Evolutionary conservation across 495 filamentous ascomycete genomes (phyloP).

Genomic region (Aspergillus coremiiformis): DNA sequence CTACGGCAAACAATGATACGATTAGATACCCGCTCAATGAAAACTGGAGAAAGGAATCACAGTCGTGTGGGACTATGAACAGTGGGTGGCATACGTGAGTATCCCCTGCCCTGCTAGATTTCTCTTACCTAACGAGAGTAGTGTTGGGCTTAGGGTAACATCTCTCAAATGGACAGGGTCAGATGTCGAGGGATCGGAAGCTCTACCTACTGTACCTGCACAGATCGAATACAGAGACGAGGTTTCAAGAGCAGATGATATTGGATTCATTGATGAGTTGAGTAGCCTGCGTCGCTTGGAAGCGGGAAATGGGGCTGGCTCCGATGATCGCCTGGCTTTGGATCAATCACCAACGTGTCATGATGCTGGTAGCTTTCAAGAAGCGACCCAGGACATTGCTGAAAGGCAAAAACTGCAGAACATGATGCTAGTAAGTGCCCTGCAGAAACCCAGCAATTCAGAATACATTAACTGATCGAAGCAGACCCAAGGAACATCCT

Average conservation of each 20-base stretch:
- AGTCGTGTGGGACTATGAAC: constrained; percentile 25
- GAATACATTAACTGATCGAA: constrained; percentile 1
- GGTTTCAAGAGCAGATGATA: constrained; percentile 14
- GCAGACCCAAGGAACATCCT: constrained; percentile 11
- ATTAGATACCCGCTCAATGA: constrained; percentile 30
- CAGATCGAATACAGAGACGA: constrained; percentile 22
- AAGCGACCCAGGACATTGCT: constrained; percentile 18
- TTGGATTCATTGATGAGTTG: constrained; percentile 15
- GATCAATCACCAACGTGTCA: not conserved
- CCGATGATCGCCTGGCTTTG: not conserved
- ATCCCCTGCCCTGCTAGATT: not conserved
- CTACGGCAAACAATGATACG: constrained; percentile 17
- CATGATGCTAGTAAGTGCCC: constrained; percentile 21
- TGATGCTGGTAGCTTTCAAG: constrained; percentile 1
- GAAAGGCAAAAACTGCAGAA: constrained; percentile 17
- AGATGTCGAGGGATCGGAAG: constrained; percentile 17
- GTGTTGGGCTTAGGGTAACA: constrained; percentile 31
- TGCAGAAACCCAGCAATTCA: not conserved
- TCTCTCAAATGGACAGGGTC: constrained; percentile 25
- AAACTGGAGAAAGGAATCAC: constrained; percentile 28
- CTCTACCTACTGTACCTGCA: constrained; percentile 17
- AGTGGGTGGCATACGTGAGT: constrained; percentile 32
- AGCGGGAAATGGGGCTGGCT: constrained; percentile 1
- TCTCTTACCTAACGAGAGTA: constrained; percentile 5
- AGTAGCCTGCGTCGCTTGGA: not conserved